Conservation (phyloP, 805 yeast genomes). For the Wickerhamomyces kurtzmanii region DNA sequence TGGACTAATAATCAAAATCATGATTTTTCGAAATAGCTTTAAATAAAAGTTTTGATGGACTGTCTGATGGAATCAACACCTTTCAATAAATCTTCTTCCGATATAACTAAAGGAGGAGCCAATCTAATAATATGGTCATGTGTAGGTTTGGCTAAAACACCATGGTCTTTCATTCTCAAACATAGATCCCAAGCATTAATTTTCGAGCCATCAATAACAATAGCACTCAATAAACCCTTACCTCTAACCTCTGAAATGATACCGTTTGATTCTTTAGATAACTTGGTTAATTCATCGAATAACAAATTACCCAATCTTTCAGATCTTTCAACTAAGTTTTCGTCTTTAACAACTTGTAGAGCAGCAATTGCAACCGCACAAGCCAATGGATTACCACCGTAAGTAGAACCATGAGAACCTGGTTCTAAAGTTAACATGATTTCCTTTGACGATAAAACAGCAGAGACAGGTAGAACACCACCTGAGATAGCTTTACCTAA, state of each 20-base stretch:
- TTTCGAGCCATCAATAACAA: slow-evolving; percentile 78
- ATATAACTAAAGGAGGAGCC: slow-evolving; percentile 92
- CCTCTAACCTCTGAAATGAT: slow-evolving; percentile 63
- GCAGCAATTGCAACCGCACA: slow-evolving; percentile 93
- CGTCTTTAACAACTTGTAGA: slow-evolving; percentile 80
- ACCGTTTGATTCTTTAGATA: slow-evolving; percentile 45
- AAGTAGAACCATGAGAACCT: slow-evolving; percentile 96
- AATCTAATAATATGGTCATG: slow-evolving; percentile 92
- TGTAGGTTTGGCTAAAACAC: slow-evolving; percentile 93
- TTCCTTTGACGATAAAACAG: slow-evolving; percentile 82
- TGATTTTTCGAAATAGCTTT: too few species aligned
- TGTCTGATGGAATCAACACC: slow-evolving; percentile 70
- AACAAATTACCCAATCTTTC: slow-evolving; percentile 59
- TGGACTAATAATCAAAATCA: too few species aligned
- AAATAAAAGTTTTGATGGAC: slow-evolving; percentile 45
- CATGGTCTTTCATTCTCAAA: slow-evolving; percentile 76
- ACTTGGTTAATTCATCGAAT: slow-evolving; percentile 43
- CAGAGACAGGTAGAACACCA: slow-evolving; percentile 88
- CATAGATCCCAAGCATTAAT: slow-evolving; percentile 96
- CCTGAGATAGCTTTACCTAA: slow-evolving; percentile 95
- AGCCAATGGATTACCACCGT: slow-evolving; percentile 95
- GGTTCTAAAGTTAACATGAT: slow-evolving; percentile 86
- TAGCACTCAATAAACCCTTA: slow-evolving; percentile 78
- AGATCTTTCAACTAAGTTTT: slow-evolving; percentile 75
- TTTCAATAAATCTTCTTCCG: slow-evolving; percentile 73